Conservation (phyloP, 768 basidiomycete genomes). For the Chalciporus pseudorubinellus region DNA sequence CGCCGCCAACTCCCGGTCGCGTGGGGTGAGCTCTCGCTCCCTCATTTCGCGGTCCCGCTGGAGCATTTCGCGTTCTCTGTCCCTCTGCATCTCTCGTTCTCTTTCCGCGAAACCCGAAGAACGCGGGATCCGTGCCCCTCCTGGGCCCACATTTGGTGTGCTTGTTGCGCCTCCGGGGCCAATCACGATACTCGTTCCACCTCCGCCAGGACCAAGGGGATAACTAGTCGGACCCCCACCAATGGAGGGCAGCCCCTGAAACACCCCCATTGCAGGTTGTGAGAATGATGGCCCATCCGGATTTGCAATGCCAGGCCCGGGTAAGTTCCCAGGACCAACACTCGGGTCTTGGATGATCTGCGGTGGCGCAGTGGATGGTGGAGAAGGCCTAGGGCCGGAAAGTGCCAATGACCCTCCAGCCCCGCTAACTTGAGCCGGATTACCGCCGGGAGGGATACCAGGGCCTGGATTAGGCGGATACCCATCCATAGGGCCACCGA, state of each 20-base stretch:
- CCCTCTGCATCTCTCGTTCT: conserved; percentile 20
- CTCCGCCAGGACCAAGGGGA: conserved; percentile 18
- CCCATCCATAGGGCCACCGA: conserved; percentile 14
- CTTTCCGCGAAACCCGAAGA: conserved; percentile 34
- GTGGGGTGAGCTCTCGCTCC: conserved; percentile 20
- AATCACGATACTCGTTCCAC: conserved; percentile 23
- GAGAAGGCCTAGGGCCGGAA: conserved; percentile 10
- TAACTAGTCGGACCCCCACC: conserved; percentile 20
- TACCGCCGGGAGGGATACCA: conserved; percentile 7
- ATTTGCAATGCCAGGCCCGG: conserved; percentile 13
- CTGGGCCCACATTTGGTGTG: conserved; percentile 14
- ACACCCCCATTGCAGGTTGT: conserved; percentile 29
- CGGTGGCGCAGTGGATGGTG: conserved; percentile 7
- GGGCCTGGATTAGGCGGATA: conserved; percentile 18
- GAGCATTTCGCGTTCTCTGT: conserved; percentile 26
- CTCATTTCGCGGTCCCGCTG: conserved; percentile 30
- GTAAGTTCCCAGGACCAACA: conserved; percentile 4
- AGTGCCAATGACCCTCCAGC: conserved; percentile 2
- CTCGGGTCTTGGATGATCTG: conserved; percentile 8
- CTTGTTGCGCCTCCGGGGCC: conserved; percentile 25
- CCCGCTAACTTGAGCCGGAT: conserved; percentile 8
- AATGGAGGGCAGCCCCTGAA: conserved; percentile 23
- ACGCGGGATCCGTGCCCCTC: conserved; percentile 22
- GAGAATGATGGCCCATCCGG: conserved; percentile 18
- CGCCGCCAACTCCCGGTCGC: conserved; percentile 20